A percentile compares a stretch with the other conserved stretches of the same genome.
phyloP scores from a whole-genome alignment of 495 filamentous ascomycete genomes.

The Talaromyces nanjingensis region DNA sequence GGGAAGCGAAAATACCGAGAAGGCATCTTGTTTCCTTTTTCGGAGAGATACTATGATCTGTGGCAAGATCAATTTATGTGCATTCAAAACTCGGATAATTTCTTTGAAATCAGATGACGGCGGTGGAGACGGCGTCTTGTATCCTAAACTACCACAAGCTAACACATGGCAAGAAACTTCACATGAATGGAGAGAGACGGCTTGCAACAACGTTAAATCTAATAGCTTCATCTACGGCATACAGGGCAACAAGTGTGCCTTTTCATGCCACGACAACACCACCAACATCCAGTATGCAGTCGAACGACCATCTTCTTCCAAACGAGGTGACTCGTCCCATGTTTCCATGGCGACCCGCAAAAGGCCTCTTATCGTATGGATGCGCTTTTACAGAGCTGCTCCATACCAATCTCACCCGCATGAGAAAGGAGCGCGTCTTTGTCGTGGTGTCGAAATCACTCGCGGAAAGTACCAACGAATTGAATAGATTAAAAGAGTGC shows the following conservation, averaged over 20 bases:
- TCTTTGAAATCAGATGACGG: too few species aligned
- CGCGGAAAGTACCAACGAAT: conserved; percentile 2
- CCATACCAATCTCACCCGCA: not conserved
- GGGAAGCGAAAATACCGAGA: conserved; percentile 4
- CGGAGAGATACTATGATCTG: too few species aligned
- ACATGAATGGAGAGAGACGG: not conserved
- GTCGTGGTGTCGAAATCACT: conserved; percentile 5
- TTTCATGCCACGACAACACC: not conserved
- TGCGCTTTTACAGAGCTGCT: conserved; percentile 4
- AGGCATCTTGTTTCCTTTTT: conserved; percentile 6
- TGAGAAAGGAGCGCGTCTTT: conserved; percentile 3
- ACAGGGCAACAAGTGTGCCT: not conserved
- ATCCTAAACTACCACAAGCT: not conserved
- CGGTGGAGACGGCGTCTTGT: conserved; percentile 1
- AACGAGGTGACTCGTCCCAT: conserved; percentile 7
- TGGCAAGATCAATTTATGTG: too few species aligned
- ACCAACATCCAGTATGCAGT: not conserved
- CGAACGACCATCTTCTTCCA: not conserved
- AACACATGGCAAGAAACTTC: not conserved
- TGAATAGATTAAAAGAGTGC: conserved; percentile 5
- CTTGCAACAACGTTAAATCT: not conserved
- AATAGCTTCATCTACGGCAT: not conserved
- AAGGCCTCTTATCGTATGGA: conserved; percentile 5
- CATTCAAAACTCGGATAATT: too few species aligned
- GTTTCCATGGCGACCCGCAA: conserved; percentile 7